Percentiles rank a stretch among this genome's conserved stretches.
These are phyloP conservation scores for Trametes gibbosa DNA, from an alignment of 768 basidiomycete genomes.

Conservation along the genomic window DNA sequence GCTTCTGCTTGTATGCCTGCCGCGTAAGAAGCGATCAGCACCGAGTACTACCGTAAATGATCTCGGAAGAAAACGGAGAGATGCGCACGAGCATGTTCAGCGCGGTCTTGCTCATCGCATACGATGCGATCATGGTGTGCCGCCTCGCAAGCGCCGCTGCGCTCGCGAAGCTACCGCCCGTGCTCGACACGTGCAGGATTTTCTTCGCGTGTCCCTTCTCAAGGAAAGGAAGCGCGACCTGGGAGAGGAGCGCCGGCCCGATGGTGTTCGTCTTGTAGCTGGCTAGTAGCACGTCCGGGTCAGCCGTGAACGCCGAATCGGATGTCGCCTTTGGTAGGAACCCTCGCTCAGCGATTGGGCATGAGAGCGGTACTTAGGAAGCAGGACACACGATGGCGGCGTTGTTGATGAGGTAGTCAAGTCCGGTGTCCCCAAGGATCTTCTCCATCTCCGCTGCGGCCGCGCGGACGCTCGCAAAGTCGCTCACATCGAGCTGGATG, in stretches of 20 bases:
- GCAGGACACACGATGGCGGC: conserved; percentile 28
- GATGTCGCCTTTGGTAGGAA: conserved; percentile 2
- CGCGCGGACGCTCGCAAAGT: conserved; percentile 25
- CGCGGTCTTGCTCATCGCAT: conserved; percentile 36
- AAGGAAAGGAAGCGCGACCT: conserved; percentile 33
- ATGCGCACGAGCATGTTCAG: conserved; percentile 39
- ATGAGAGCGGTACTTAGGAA: neutral
- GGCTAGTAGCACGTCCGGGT: conserved; percentile 23
- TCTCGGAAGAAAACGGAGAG: neutral
- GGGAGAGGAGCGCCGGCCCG: conserved; percentile 35
- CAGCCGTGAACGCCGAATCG: conserved; percentile 31
- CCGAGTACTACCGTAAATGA: too few relatives aligned
- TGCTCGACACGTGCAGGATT: conserved; percentile 35
- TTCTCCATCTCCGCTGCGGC: conserved; percentile 23
- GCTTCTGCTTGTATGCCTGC: conserved; percentile 36
- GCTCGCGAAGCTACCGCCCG: conserved; percentile 32
- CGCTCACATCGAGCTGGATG: conserved; percentile 30
- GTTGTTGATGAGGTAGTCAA: conserved; percentile 42
- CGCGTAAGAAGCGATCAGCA: neutral
- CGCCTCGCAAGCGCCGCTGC: conserved; percentile 24
- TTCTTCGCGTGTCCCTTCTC: conserved; percentile 30
- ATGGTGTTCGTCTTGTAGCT: conserved; percentile 33
- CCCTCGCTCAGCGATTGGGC: too few relatives aligned
- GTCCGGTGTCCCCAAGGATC: conserved; percentile 29
- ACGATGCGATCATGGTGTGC: conserved; percentile 18